Evolutionary conservation across 1,284 basidiomycete species (phyloP).

Genomic region (Mycosarcoma maydis): DNA sequence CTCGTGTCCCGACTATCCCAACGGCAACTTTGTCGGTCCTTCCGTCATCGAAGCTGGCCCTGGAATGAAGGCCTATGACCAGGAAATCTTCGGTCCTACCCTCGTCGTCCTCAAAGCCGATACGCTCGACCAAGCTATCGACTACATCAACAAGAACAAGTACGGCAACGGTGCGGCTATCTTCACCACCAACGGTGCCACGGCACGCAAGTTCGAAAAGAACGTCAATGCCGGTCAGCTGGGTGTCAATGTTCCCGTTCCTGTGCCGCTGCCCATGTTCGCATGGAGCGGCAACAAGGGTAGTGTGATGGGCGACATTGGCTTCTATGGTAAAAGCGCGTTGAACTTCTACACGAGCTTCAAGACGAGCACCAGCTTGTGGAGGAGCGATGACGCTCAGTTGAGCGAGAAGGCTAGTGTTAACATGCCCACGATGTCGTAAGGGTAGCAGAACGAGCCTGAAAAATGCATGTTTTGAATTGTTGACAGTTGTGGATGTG

Average conservation of each 20-base stretch:
- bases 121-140: constrained; percentile 87
- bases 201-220: constrained; percentile 90
- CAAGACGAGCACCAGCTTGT: constrained; percentile 56
- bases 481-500: too few species aligned
- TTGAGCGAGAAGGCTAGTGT: constrained; percentile 48
- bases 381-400: constrained; percentile 52
- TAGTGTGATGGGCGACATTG: constrained; percentile 77
- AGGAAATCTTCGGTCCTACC: constrained; percentile 93
- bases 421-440: constrained; percentile 63
- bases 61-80: constrained; percentile 82
- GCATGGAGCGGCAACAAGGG: constrained; percentile 91
- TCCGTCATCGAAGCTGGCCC: constrained; percentile 86
- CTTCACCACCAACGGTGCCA: constrained; percentile 96
- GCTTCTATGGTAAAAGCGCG: constrained; percentile 59
- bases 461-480: too few species aligned
- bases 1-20: constrained; percentile 78
- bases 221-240: constrained; percentile 87
- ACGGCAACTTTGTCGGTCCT: constrained; percentile 95
- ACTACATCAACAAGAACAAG: constrained; percentile 56
- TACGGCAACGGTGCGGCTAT: constrained; percentile 90
- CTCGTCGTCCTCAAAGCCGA: constrained; percentile 82
- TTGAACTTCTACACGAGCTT: constrained; percentile 59
- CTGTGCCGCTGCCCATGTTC: constrained; percentile 84
- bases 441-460: too few species aligned
- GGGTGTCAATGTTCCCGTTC: constrained; percentile 86